Base-by-base conservation (phyloP, 176 grass and related monocot genomes). In the Musa beccarii region DNA sequence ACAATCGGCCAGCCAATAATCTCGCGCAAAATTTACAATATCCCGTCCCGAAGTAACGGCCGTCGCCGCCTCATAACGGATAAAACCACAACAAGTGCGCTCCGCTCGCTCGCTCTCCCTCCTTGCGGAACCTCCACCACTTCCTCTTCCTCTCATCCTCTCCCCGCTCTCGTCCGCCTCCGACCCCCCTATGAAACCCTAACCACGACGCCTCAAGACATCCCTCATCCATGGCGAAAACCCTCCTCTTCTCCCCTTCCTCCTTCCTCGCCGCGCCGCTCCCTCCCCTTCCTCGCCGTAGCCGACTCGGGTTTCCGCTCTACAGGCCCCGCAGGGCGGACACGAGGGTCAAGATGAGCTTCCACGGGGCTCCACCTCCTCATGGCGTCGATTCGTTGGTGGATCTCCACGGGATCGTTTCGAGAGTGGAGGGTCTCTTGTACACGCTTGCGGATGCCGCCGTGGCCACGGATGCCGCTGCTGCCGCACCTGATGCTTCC, bases 391-490 rank as follows among this genome's bases (percentile, higher is more conserved):
- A 68, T 54, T 71, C 83, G 49, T 59, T 69, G 19, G 83, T 72
- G 1, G 87, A 85, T 21, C 76, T 92, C 34, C 87, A 86, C 69
- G 76, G 81, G 1, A 77, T 83, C 73, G 85, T 89, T 63, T 82
- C 87, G 75, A 88, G 87, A 73, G 80, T 86, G 20, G 87, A 96
- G 89, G 87, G 85, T 23, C 84, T 89, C 56, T 76, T 96, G 50
- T 96, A 90, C 84, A 96, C 85, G 52, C 87, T 96, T 34, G 92
- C 92, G 25, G 89, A 92, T 82, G 87, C 92, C 1, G 87, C 87
- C 2, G 89, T 87, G 51, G 80, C 87, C 49, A 90, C 95, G n/a
- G 90, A 94, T 86, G 88, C 95, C 0, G 84, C 86, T 49, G 75
- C 78, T 7, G 52, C 81, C 17, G 71, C 75, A 24, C 80, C 59